A percentile compares a stretch with the other conserved stretches of the same genome.
Conservation (phyloP, 352 stramenopile genomes). For the Globisporangium canariense region DNA sequence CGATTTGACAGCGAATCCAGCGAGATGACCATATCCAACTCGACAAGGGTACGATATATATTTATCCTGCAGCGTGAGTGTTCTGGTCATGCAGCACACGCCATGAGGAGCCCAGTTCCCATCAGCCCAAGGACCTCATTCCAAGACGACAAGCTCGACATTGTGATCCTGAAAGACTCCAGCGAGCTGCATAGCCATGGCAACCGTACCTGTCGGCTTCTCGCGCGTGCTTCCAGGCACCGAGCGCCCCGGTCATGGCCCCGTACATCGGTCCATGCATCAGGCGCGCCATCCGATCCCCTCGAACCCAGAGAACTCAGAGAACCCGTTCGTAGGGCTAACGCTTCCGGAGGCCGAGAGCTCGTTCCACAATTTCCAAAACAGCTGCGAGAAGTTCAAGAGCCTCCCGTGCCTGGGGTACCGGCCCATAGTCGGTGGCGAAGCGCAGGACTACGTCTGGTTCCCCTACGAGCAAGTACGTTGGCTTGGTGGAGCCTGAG, state of each 20-base stretch:
- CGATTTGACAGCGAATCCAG: too few relatives aligned
- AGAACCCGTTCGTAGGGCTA: constrained; percentile 40
- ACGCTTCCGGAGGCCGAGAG: constrained; percentile 33
- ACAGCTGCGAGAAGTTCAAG: constrained; percentile 22
- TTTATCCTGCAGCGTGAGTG: background rate
- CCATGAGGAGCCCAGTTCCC: background rate
- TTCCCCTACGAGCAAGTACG: constrained; percentile 45
- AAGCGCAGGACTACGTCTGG: constrained; percentile 42
- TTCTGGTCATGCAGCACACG: background rate
- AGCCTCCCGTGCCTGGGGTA: constrained; percentile 39
- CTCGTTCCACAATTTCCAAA: constrained; percentile 48
- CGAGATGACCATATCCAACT: too few relatives aligned
- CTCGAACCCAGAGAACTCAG: constrained; percentile 27
- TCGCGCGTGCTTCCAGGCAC: constrained; percentile 42
- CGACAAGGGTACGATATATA: background rate
- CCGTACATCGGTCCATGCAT: constrained; percentile 43
- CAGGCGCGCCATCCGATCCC: constrained; percentile 26
- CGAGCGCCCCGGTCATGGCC: constrained; percentile 32
- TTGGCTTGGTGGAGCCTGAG: background rate
- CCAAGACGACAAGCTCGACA: background rate
- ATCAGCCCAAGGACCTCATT: background rate
- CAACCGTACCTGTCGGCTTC: constrained; percentile 37
- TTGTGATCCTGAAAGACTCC: background rate
- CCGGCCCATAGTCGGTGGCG: constrained; percentile 30
- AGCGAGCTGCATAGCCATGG: constrained; percentile 18